Base-by-base conservation (phyloP, 306 rosid species). In the Quercus engelmannii region DNA sequence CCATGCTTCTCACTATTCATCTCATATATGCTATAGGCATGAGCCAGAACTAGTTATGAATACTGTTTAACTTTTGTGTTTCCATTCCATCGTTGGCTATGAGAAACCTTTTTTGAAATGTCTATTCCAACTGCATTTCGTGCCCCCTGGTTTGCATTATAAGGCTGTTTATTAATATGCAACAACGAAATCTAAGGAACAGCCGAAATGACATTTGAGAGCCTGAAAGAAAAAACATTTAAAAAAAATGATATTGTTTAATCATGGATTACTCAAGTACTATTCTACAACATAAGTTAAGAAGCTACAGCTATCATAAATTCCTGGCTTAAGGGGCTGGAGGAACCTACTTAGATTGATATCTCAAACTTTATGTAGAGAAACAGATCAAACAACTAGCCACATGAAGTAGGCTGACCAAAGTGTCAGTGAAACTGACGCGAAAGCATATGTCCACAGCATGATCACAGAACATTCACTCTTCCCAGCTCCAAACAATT, bases 391-490 rank as follows among this genome's bases (percentile, higher is more conserved):
- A 64, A 35, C 43, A 64, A 78, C 81, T 17, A 78, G 69, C 81
- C 76, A 56, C 81, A 78, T 38, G 81, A 57, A 78, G 25, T 69
- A 69, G n/a, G 81, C 73, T 0, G 81, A 78, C 81, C 76, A 78
- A 58, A 70, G 76, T 17, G 81, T 78, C 10, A 78, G 21, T 23
- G 70, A 55, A 78, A 21, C 30, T 18, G 76, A 67, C 1, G 81
- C 81, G 4, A 73, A 28, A 13, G 55, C 70, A 14, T 78, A 78
- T 2, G 81, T 78, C 52, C 69, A 59, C 13, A 78, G 26, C 21
- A 78, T 55, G 49, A 78, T 78, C 43, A 64, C 79, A 6, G 71
- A 76, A 12, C 59, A 74, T 57, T 74, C 78, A 13, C 55, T 74
- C 78, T 74, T 65, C 26, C 78, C 78, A 58, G 54, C 41, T 46